Evolutionary conservation across 2,329 filamentous ascomycete genomes (phyloP).

Genomic region (Fusarium verticillioides): DNA sequence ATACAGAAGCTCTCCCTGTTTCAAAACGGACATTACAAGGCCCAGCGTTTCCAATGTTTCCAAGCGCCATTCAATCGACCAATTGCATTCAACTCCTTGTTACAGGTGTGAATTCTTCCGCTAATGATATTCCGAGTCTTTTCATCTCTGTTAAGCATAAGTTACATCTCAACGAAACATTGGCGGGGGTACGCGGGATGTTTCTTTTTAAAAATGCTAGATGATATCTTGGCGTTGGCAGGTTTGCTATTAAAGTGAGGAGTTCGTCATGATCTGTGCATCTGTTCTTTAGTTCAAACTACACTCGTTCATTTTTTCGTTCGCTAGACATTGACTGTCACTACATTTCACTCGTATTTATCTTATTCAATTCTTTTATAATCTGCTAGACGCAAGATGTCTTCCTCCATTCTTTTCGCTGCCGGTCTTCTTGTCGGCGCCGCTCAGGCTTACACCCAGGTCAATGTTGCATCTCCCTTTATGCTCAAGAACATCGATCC

Average conservation of each 20-base stretch:
- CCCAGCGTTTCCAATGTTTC: constrained; percentile 5
- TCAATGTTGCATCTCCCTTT: constrained; percentile 38
- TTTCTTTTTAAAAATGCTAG: too few relatives aligned
- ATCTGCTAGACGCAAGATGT: constrained; percentile 29
- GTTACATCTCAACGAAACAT: constrained; percentile 10
- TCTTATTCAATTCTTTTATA: neutral
- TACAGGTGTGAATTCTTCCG: constrained; percentile 18
- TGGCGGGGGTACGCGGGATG: neutral
- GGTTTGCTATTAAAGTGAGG: too few relatives aligned
- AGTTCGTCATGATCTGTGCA: neutral
- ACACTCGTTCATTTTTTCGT: constrained; percentile 17
- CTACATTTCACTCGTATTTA: constrained; percentile 11
- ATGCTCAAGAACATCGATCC: constrained; percentile 51
- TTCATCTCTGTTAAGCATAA: neutral
- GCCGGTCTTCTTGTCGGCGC: constrained; percentile 26
- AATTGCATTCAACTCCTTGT: neutral
- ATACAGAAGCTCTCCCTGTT: constrained; percentile 19
- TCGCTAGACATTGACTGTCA: constrained; percentile 37
- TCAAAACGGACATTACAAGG: constrained; percentile 10
- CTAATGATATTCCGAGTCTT: neutral
- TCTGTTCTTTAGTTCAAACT: neutral
- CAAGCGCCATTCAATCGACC: neutral
- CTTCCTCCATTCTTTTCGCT: constrained; percentile 31
- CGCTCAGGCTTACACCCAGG: constrained; percentile 36
- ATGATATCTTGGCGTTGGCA: too few relatives aligned